Evolutionary conservation across 1,139 yeast genomes (phyloP), one percentile per base, ranked within the genome.

Genomic region (Nadsonia commutata): DNA sequence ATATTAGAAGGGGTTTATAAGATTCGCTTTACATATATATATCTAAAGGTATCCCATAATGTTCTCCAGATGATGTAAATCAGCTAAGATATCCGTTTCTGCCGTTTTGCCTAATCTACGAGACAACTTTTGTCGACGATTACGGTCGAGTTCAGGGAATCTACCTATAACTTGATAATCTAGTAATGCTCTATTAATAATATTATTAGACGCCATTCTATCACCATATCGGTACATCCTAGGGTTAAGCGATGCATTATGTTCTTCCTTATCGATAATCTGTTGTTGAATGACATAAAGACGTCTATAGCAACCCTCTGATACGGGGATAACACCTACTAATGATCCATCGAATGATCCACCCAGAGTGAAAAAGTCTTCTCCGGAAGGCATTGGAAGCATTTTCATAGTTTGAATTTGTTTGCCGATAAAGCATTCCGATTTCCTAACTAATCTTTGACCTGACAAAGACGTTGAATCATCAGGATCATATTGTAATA

Each of bases 401-500:
- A 76, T 60, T 39, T 65, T 61, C 74, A 84, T 68, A 46, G 77
- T 67, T 0, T 80, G 74, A 9, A 82, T 73, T 7, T 68, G 59
- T 11, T 79, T 70, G 52, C 85, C 85, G 31, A 78, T 64, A 52
- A 78, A 79, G 58, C 88, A 81, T 20, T 82, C 77, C 0, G 90
- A 72, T 51, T 76, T 76, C 47, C 79, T 75, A 20, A 88, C 63
- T 43, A 90, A 67, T 48, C 78, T 67, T 53, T 80, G 86, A 1
- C 98, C 98, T 44, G 85, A 78, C 27, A 78, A 64, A 1, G 96
- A 83, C 17, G 72, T 67, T 0, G 94, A 83, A 57, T 85, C 95
- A 53, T 86, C 96, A 0, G 98, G 98, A 50, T 90, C 94, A 58
- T 83, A 90, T 55, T 84, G 85, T 36, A 86, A 63, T 16, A 90